These are phyloP conservation scores for Schoenoplectus tabernaemontani DNA, from an alignment of 202 grass and related monocot species.

Conservation along the genomic window DNA sequence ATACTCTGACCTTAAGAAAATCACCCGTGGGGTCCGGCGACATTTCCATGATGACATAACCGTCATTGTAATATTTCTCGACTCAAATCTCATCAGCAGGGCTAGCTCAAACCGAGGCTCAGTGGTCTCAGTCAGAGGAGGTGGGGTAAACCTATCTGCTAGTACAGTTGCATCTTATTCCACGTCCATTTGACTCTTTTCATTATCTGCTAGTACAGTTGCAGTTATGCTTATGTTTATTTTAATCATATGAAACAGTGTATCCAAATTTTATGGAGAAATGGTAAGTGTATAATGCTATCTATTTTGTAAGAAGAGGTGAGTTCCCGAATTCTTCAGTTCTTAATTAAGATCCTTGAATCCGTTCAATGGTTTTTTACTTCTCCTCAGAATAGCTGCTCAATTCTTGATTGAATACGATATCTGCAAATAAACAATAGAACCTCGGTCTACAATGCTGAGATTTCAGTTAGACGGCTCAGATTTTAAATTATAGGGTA, in stretches of 20 bases:
- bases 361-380: neutral
- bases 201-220: no score
- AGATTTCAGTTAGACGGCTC: no score
- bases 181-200: conserved; percentile 27
- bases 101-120: conserved; percentile 40
- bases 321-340: neutral
- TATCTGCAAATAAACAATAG: no score
- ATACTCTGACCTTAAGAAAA: conserved; percentile 96
- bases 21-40: conserved; percentile 71
- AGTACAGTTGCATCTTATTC: conserved; percentile 61
- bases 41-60: conserved; percentile 98
- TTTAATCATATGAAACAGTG: neutral
- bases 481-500: no score
- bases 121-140: conserved; percentile 55
- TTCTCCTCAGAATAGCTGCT: neutral
- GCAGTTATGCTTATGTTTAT: conserved; percentile 18
- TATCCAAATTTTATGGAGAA: conserved; percentile 14
- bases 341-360: neutral
- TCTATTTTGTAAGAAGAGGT: neutral
- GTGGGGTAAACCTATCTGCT: conserved; percentile 35
- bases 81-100: conserved; percentile 60
- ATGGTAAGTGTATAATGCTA: neutral
- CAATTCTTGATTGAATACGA: no score
- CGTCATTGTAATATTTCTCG: conserved; percentile 70
- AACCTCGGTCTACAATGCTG: no score